Evolutionary conservation across 768 basidiomycete genomes (phyloP).

Genomic region (Sporobolomyces roseus): DNA sequence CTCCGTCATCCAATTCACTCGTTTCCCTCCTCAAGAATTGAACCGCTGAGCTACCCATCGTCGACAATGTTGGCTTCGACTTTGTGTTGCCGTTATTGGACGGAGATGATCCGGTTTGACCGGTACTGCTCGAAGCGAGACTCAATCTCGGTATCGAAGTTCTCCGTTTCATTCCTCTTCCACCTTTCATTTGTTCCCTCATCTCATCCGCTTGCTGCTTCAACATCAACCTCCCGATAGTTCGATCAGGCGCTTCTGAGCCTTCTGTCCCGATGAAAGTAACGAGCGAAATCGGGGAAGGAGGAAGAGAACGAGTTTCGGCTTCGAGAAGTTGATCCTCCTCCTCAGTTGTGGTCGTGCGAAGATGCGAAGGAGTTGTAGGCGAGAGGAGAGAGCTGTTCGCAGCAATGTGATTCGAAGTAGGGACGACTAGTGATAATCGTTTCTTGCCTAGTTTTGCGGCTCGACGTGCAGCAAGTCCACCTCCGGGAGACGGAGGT

Average conservation of each 20-base stretch:
- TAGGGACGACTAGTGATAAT: conserved; percentile 44
- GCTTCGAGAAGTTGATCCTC: neutral
- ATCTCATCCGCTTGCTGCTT: conserved; percentile 43
- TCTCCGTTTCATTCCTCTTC: conserved; percentile 42
- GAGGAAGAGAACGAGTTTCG: conserved; percentile 44
- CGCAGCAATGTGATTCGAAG: neutral
- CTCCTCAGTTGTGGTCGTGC: neutral
- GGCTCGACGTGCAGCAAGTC: conserved; percentile 33
- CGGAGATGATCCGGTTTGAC: neutral
- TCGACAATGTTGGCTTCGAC: too few relatives aligned
- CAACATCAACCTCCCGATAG: conserved; percentile 40
- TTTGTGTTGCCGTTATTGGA: neutral
- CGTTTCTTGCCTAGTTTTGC: conserved; percentile 43
- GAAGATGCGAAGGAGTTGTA: conserved; percentile 13
- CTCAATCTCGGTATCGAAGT: conserved; percentile 43
- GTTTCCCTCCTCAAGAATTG: conserved; percentile 25
- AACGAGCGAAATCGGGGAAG: conserved; percentile 38
- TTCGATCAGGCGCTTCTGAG: conserved; percentile 28
- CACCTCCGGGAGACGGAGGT: conserved; percentile 16
- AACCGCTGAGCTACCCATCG: conserved; percentile 32
- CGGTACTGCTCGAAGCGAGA: conserved; percentile 1
- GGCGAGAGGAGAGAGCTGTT: conserved; percentile 25
- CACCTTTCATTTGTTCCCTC: conserved; percentile 41
- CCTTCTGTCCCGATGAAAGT: conserved; percentile 38
- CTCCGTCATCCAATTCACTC: neutral